Evolutionary conservation across 2,329 filamentous ascomycete genomes (phyloP), one percentile per base, ranked within the genome.

Genomic region (Zymoseptoria passerinii): DNA sequence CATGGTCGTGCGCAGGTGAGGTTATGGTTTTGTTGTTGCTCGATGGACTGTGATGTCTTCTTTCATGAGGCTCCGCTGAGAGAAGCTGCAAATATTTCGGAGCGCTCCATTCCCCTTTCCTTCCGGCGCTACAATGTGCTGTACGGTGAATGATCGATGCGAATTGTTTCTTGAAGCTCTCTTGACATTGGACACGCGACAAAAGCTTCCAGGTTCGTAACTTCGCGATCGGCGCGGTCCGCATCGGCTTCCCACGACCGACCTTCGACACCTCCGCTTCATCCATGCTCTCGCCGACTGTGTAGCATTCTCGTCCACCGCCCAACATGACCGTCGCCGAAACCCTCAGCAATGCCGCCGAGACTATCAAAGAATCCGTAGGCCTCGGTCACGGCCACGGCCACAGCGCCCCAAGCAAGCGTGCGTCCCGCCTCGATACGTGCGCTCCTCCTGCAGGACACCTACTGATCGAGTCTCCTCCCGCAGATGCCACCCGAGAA

Each of bases 401-500:
- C 63, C 67, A 70, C 61, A 69, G 68, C 68, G 60, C 62, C 19
- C 66, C 66, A 48, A 60, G 65, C 52, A 68, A 65, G 68, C 70
- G 67, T 76, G 70, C 54, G 23, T 51, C 27, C 56, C 29, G 54
- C 44, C 16, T 19, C 16, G 50, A 48, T 44, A 8, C 44, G 19
- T 35, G 35, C 50, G 50, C 8, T 18, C 20, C 48, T 13, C 4
- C 8, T 10, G 35, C 44, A 23, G 6, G 19, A 28, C 13, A n/a
- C 23, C 13, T 28, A 20, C 51, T 29, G 49, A 60, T 5, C 53
- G 23, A 29, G 13, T 8, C 20, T 23, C 9, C 48, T 29, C 6
- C 16, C 56, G 66, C 72, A 90, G 86, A 82, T 75, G 90, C 90
- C 67, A 90, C 89, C 65, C 85, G 90, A 76, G 87, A 95, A 80